phyloP scores from a whole-genome alignment of 1,284 basidiomycete genomes.

The Puccinia novopanici region DNA sequence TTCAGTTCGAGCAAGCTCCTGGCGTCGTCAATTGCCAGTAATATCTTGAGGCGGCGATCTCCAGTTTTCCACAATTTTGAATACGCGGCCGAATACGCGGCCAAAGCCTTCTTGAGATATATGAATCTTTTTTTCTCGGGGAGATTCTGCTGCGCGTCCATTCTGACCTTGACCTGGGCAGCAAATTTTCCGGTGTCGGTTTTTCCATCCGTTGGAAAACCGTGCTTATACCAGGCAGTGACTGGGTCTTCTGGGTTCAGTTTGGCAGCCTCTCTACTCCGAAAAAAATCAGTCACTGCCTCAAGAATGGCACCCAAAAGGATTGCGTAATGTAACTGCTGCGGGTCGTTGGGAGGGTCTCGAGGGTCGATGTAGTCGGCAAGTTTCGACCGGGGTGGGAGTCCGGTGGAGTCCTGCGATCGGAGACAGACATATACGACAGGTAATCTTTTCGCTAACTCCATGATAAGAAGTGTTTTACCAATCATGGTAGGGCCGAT shows the following conservation, averaged over 20 bases:
- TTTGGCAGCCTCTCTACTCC: not conserved
- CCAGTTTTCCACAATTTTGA: not conserved
- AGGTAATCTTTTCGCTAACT: not conserved
- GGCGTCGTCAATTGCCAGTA: not conserved
- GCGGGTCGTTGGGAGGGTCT: not conserved
- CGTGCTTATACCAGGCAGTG: constrained; percentile 11
- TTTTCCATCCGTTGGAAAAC: constrained; percentile 11
- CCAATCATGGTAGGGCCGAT: constrained; percentile 12
- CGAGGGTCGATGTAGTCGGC: not conserved
- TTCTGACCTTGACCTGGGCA: not conserved
- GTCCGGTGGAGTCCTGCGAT: not conserved
- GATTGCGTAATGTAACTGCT: no score
- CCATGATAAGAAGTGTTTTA: not conserved
- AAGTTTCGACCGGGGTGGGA: not conserved
- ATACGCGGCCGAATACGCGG: not conserved
- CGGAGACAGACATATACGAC: not conserved
- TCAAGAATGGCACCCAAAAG: no score
- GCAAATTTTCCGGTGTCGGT: constrained; percentile 1
- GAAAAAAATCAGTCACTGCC: not conserved
- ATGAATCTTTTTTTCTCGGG: not conserved
- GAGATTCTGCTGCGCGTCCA: not conserved
- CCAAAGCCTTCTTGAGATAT: not conserved
- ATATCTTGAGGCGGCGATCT: not conserved
- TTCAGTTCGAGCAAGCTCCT: no score
- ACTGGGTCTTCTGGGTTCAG: not conserved